These are phyloP conservation scores for Penicillium herquei DNA, from an alignment of 495 filamentous ascomycete genomes.

Conservation along the genomic window DNA sequence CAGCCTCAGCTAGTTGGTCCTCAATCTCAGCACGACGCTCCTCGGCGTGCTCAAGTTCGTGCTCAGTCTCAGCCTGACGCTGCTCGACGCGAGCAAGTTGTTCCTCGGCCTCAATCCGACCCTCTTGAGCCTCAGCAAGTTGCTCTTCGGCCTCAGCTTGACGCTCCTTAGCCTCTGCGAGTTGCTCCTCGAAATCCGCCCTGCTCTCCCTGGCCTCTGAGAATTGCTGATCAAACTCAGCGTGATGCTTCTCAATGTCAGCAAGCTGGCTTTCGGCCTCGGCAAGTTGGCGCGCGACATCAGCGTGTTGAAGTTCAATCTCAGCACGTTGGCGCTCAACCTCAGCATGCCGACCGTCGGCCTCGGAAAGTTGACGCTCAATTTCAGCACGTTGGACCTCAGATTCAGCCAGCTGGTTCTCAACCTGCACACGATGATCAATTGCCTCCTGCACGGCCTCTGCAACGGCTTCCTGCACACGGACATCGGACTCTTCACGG, in stretches of 20 bases:
- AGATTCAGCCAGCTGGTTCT: slow-evolving; percentile 21
- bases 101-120: background rate
- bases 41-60: background rate
- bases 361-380: slow-evolving; percentile 20
- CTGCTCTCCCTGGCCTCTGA: too few relatives aligned
- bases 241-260: background rate
- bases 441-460: slow-evolving; percentile 8
- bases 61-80: background rate
- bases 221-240: background rate
- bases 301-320: slow-evolving; percentile 1
- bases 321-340: slow-evolving; percentile 1
- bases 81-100: background rate
- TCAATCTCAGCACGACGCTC: background rate
- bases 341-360: slow-evolving; percentile 27
- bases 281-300: background rate
- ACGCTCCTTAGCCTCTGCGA: background rate
- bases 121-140: too few relatives aligned
- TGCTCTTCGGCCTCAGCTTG: too few relatives aligned
- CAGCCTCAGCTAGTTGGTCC: slow-evolving; percentile 7
- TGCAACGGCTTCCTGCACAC: slow-evolving; percentile 24
- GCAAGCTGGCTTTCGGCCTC: background rate
- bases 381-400: background rate
- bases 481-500: slow-evolving; percentile 34
- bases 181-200: background rate
- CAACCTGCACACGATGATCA: slow-evolving; percentile 27